These are phyloP conservation scores for Bruguiera hainesii DNA, from an alignment of 441 rosid genomes.

Conservation along the genomic window DNA sequence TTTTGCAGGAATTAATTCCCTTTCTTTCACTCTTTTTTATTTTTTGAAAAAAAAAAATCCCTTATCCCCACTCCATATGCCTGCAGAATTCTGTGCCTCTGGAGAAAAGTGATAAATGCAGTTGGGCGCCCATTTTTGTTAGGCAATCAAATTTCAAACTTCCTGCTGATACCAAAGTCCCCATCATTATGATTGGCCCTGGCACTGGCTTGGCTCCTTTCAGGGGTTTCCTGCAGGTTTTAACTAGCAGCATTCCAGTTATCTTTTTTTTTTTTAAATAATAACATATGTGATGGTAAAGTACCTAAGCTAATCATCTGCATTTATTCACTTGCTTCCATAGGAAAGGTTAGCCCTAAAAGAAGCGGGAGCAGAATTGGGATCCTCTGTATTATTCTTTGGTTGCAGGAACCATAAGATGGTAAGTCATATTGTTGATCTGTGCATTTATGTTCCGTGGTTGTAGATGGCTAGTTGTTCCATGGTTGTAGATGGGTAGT, in stretches of 20 bases:
- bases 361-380: slow-evolving; percentile 80
- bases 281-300: background rate
- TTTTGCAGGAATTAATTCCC: too few relatives aligned
- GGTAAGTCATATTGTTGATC: slow-evolving; percentile 36
- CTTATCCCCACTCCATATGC: background rate
- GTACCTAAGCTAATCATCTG: slow-evolving; percentile 2
- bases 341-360: slow-evolving; percentile 85
- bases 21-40: background rate
- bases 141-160: slow-evolving; percentile 95
- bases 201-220: slow-evolving; percentile 99
- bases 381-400: slow-evolving; percentile 78
- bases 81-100: slow-evolving; percentile 64
- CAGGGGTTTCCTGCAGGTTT: slow-evolving; percentile 95
- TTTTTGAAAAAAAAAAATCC: background rate
- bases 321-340: slow-evolving; percentile 11
- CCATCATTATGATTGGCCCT: slow-evolving; percentile 96
- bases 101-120: slow-evolving; percentile 62
- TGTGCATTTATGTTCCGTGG: slow-evolving; percentile 10
- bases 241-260: background rate
- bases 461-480: background rate
- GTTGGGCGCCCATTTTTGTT: slow-evolving; percentile 80
- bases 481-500: slow-evolving; percentile 1
- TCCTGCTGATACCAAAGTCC: slow-evolving; percentile 69
- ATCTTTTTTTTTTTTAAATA: background rate
- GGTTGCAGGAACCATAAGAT: slow-evolving; percentile 89